phyloP scores from a whole-genome alignment of 768 basidiomycete genomes.

The Tricholomella constricta region DNA sequence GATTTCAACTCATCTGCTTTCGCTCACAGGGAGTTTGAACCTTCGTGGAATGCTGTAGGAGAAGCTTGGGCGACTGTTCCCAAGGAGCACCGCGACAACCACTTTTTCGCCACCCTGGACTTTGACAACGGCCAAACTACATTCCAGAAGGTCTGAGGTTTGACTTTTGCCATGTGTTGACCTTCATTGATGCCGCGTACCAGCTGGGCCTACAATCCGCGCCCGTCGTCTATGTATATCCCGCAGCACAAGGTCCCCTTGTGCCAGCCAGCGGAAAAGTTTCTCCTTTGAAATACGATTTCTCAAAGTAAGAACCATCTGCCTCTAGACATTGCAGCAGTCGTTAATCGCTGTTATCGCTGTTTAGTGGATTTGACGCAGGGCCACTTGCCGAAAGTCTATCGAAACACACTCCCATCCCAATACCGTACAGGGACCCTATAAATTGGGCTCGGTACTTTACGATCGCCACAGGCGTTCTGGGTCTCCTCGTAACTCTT shows the following conservation, averaged over 20 bases:
- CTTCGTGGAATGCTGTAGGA: slow-evolving; percentile 78
- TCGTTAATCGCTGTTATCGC: neutral
- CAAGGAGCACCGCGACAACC: slow-evolving; percentile 63
- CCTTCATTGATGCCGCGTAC: neutral
- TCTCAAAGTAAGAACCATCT: slow-evolving; percentile 55
- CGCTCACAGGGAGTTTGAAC: slow-evolving; percentile 78
- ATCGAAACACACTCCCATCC: slow-evolving; percentile 71
- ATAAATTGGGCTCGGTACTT: slow-evolving; percentile 67
- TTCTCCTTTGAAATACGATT: slow-evolving; percentile 72
- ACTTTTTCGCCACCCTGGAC: slow-evolving; percentile 93
- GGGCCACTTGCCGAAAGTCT: slow-evolving; percentile 75
- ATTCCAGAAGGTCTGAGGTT: slow-evolving; percentile 73
- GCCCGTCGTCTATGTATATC: slow-evolving; percentile 79
- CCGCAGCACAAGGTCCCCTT: slow-evolving; percentile 71
- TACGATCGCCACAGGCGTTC: slow-evolving; percentile 44
- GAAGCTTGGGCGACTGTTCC: slow-evolving; percentile 77
- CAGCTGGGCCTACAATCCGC: slow-evolving; percentile 85
- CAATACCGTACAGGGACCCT: slow-evolving; percentile 82
- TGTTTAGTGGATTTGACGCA: slow-evolving; percentile 82
- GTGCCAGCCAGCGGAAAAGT: slow-evolving; percentile 56
- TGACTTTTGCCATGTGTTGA: neutral
- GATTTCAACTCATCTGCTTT: slow-evolving; percentile 5
- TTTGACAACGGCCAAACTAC: slow-evolving; percentile 75
- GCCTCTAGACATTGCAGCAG: neutral
- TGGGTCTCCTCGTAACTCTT: slow-evolving; percentile 51